These are phyloP conservation scores for Stachybotrys chlorohalonatus DNA, from an alignment of 2,329 filamentous ascomycete genomes.

Conservation along the genomic window DNA sequence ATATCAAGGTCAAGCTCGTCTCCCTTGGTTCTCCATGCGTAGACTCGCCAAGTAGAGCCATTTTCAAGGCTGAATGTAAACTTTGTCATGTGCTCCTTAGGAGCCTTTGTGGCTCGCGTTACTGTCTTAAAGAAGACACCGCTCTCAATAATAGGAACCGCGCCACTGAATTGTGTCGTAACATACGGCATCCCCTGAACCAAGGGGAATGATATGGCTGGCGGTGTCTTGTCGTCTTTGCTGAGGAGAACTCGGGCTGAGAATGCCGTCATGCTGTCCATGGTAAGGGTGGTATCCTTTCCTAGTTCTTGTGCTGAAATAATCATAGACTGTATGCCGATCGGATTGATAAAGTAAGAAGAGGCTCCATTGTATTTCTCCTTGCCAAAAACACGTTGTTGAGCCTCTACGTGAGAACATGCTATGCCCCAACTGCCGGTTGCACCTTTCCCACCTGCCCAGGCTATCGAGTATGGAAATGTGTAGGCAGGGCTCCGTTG, in stretches of 20 bases:
- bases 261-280: constrained; percentile 45
- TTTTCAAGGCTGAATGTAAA: constrained; percentile 68
- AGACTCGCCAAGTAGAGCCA: constrained; percentile 69
- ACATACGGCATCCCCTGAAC: constrained; percentile 87
- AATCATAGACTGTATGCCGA: constrained; percentile 72
- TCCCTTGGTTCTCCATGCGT: constrained; percentile 54
- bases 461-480: constrained; percentile 64
- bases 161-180: constrained; percentile 64
- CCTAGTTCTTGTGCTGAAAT: constrained; percentile 71
- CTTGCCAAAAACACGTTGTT: constrained; percentile 59
- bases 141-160: constrained; percentile 64
- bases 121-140: constrained; percentile 66
- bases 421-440: constrained; percentile 67
- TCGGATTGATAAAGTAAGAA: constrained; percentile 69
- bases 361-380: constrained; percentile 46
- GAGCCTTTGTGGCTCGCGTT: constrained; percentile 43
- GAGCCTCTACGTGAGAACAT: constrained; percentile 62
- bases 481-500: constrained; percentile 64
- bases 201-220: constrained; percentile 67
- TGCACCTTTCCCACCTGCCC: constrained; percentile 54
- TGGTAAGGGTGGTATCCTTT: constrained; percentile 45
- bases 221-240: constrained; percentile 38
- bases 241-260: constrained; percentile 61
- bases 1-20: constrained; percentile 59
- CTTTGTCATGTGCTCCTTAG: constrained; percentile 61